phyloP scores from a whole-genome alignment of 2,329 filamentous ascomycete species.

The Akanthomyces lecanii region DNA sequence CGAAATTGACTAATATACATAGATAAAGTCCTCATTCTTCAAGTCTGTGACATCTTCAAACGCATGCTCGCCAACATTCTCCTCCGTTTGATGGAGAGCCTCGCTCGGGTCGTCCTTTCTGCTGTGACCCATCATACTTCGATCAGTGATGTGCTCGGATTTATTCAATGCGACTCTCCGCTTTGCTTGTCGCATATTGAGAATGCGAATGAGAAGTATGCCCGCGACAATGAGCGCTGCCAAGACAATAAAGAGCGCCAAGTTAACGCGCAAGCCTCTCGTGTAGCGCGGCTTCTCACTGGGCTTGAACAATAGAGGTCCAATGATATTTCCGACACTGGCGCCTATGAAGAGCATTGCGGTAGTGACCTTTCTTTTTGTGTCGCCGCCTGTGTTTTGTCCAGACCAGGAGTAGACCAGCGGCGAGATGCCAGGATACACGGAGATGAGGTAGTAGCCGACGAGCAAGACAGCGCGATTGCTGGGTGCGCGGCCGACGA shows the following conservation, averaged over 20 bases:
- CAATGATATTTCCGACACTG: conserved; percentile 61
- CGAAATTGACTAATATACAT: conserved; percentile 37
- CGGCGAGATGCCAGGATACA: conserved; percentile 54
- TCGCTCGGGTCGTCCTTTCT: conserved; percentile 28
- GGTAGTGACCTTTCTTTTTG: conserved; percentile 62
- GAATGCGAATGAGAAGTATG: conserved; percentile 37
- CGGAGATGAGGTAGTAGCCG: conserved; percentile 57
- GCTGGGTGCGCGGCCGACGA: conserved; percentile 39
- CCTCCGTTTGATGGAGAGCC: conserved; percentile 20
- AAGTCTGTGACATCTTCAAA: conserved; percentile 51
- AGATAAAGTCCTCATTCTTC: conserved; percentile 59
- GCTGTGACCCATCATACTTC: conserved; percentile 43
- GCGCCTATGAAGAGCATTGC: conserved; percentile 58
- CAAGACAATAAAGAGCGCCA: conserved; percentile 55
- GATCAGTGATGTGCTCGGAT: conserved; percentile 49
- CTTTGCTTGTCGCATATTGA: conserved; percentile 47
- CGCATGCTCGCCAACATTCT: conserved; percentile 37
- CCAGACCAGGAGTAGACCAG: conserved; percentile 54
- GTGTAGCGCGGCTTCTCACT: conserved; percentile 54
- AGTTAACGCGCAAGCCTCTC: conserved; percentile 54
- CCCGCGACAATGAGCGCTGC: conserved; percentile 39
- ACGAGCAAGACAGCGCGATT: conserved; percentile 48
- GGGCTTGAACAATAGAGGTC: conserved; percentile 55
- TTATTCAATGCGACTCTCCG: conserved; percentile 33
- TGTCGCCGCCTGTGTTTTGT: conserved; percentile 61